Evolutionary conservation across 164 flowering plant species (phyloP), one percentile per base, ranked within the genome.

Genomic region (Stephania cephalantha): DNA sequence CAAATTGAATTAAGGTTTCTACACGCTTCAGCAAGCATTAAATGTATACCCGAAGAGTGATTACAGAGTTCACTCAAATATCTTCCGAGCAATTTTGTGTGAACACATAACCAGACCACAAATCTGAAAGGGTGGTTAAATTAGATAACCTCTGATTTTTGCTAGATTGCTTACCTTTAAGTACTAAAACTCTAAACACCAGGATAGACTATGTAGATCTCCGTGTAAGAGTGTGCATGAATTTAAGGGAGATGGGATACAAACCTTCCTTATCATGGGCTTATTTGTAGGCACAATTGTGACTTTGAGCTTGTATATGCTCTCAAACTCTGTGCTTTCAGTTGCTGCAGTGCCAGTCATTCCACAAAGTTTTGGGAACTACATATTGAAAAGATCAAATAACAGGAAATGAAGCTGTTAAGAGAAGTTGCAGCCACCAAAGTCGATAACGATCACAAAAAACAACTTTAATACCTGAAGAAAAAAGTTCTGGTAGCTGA

Each of bases 261-360:
- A 53, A 68, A 93, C 99, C 98, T 93, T 95, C 85, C 99, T 88
- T 75, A 90, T 86, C 98, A 93, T 95, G 75, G 98, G 89, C 82
- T 90, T 95, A 89, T 95, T 95, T 82, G 99, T 95, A 20, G 99
- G 99, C 46, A 95, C 98, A 84, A 90, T 90, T 79, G 96, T 93
- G 70, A 93, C 98, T 88, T 95, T 93, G 52, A 95, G 98, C 85
- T 93, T 95, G 87, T 93, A 95, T 73, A 95, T 95, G 80, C 96
- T 93, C 87, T 95, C 96, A 85, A 95, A 95, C 84, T 95, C 99
- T 70, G 94, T 84, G 78, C 91, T 90, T 84, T 95, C 99, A 78
- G 99, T 95, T 70, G 99, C 94, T 72, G 99, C 99, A 58, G 99
- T 95, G 65, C 99, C 99, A 77, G 99, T 95, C 99, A 95, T 95